Evolutionary conservation across 352 stramenopile species (phyloP), one percentile per base, ranked within the genome.

Genomic region (Pythium volutum): DNA sequence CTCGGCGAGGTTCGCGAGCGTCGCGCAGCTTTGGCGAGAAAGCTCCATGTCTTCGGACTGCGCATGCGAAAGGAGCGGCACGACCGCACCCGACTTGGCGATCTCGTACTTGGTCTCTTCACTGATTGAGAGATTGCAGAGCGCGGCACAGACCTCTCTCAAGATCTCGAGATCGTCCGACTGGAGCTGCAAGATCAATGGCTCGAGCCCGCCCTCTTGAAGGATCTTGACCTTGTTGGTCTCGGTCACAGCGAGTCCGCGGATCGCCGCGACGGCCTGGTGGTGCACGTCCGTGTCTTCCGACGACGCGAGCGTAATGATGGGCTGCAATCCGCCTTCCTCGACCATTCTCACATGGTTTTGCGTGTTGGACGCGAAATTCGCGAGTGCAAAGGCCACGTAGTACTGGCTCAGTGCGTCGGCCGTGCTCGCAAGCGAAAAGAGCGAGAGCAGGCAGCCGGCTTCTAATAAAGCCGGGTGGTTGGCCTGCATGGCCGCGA

Each of bases 101-200:
- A 99, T 96, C 69, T 98, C 96, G 62, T 98, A 98, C 71, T 98
- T 98, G 66, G 96, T 98, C 67, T 99, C 95, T 51, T 98, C 95
- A 31, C 86, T 93, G 33, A 97, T 74, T 7, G 93, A 97, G 27
- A 99, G 77, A 71, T 99, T 99, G 64, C 89, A 98, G 0, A 99
- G 72, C 4, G 92, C 93, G 0, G 92, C 95, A 51, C 91, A 98
- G 2, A 95, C 90, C 61, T 99, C 95, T 0, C 93, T 80, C 11
- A 98, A 72, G 33, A 98, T 97, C 66, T 98, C 92, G 11, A 96
- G 73, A 62, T 99, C 94, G 41, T 88, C 72, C 0, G 88, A 95
- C 50, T 89, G 67, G 14, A 98, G 73, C 5, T 98, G 75, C 41
- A 97, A 62, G 25, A 93, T 85, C 14, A 99, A 76, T 18, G 95